Conservation (phyloP, 805 yeast species). For the Blastobotrys muscicola region DNA sequence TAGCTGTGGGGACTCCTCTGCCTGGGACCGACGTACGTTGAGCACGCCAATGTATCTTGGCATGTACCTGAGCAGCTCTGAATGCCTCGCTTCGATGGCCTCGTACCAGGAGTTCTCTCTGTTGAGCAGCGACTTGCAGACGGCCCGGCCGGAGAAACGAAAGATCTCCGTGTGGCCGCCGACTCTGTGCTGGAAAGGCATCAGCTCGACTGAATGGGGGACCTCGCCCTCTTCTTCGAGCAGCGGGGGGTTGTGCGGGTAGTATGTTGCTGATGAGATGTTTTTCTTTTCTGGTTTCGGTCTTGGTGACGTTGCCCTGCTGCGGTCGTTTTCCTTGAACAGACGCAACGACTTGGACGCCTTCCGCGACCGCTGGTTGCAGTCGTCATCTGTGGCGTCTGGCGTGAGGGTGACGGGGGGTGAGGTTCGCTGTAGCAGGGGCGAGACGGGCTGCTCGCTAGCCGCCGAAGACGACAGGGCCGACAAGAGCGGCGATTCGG, state of each 20-base stretch:
- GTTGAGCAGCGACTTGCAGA: slow-evolving; percentile 85
- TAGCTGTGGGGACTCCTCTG: slow-evolving; percentile 20
- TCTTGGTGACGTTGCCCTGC: neutral
- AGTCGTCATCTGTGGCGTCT: neutral
- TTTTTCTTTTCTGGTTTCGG: slow-evolving; percentile 9
- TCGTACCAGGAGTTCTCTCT: slow-evolving; percentile 92
- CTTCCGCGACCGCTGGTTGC: slow-evolving; percentile 24
- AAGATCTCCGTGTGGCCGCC: slow-evolving; percentile 98
- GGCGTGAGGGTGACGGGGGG: neutral
- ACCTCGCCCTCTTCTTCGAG: slow-evolving; percentile 8
- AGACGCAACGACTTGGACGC: slow-evolving; percentile 32
- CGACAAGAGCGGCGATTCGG: slow-evolving; percentile 2
- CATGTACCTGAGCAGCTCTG: slow-evolving; percentile 73
- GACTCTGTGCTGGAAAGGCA: slow-evolving; percentile 87
- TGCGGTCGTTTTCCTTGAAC: slow-evolving; percentile 24
- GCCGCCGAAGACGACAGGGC: neutral
- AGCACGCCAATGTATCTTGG: slow-evolving; percentile 91
- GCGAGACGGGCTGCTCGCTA: neutral
- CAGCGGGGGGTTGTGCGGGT: slow-evolving; percentile 19
- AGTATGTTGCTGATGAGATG: slow-evolving; percentile 26
- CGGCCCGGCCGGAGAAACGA: slow-evolving; percentile 82
- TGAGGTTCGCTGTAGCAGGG: neutral
- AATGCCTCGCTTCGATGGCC: slow-evolving; percentile 67
- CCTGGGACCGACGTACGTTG: slow-evolving; percentile 67
- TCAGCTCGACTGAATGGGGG: slow-evolving; percentile 70